Conservation (phyloP, 1,139 yeast species). For the Blastobotrys apis region DNA sequence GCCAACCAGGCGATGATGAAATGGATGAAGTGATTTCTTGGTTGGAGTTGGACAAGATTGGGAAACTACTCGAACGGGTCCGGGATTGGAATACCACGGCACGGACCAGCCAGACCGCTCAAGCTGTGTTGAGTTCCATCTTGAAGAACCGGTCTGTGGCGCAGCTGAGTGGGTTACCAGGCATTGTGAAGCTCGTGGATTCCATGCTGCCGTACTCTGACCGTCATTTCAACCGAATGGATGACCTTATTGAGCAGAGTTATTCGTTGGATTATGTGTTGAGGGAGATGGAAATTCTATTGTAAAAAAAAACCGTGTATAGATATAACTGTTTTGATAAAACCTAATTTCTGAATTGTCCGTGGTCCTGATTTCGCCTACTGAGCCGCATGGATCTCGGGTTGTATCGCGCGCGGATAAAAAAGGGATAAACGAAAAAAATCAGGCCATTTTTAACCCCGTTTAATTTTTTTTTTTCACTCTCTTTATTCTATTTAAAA, state of each 20-base stretch:
- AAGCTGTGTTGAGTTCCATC: conserved; percentile 63
- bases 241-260: conserved; percentile 78
- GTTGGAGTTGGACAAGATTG: conserved; percentile 57
- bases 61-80: conserved; percentile 60
- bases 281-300: conserved; percentile 45
- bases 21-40: conserved; percentile 62
- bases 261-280: conserved; percentile 80
- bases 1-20: conserved; percentile 36
- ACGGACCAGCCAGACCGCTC: conserved; percentile 74
- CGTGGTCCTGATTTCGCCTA: no score
- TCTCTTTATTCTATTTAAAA: background rate
- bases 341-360: no score
- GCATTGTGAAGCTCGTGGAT: conserved; percentile 64
- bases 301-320: conserved; percentile 4
- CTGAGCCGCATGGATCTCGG: no score
- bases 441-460: background rate
- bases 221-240: conserved; percentile 74
- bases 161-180: conserved; percentile 59
- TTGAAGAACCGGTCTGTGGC: conserved; percentile 52
- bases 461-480: conserved; percentile 1
- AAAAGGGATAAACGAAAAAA: background rate
- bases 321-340: no score
- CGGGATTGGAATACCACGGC: conserved; percentile 96
- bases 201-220: conserved; percentile 79
- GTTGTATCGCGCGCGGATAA: no score